phyloP scores from a whole-genome alignment of 345 rosid species.

The Durio zibethinus region DNA sequence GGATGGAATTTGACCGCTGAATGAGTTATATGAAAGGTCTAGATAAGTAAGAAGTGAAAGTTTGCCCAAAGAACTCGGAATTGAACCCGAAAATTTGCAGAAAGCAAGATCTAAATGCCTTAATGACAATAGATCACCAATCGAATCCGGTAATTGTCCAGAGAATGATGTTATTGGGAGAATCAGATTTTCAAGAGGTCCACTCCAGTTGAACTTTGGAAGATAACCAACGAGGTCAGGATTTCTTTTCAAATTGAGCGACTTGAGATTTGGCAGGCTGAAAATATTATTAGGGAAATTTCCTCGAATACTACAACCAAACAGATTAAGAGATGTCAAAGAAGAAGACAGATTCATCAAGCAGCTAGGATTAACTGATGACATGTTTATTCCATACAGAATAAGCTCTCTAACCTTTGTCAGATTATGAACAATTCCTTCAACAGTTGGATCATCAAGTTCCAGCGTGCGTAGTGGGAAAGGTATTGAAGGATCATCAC shows the following conservation, averaged over 20 bases:
- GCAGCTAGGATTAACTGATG: neutral
- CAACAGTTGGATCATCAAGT: neutral
- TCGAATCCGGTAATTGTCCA: neutral
- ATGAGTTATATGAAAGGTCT: neutral
- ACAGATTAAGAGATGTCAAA: slow-evolving; percentile 2
- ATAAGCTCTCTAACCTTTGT: neutral
- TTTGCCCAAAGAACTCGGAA: neutral
- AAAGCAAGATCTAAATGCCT: neutral
- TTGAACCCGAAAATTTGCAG: slow-evolving; percentile 17
- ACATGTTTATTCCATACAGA: neutral
- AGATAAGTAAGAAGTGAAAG: neutral
- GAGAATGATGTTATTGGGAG: neutral
- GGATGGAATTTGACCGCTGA: slow-evolving; percentile 23
- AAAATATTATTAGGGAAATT: slow-evolving; percentile 16
- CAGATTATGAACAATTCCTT: slow-evolving; percentile 1
- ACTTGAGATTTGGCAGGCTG: neutral
- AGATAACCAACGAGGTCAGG: neutral
- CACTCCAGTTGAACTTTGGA: slow-evolving; percentile 2
- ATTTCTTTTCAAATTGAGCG: neutral
- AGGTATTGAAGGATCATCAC: neutral
- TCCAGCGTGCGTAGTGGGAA: neutral
- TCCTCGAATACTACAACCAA: neutral
- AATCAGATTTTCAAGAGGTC: neutral
- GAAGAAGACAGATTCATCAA: slow-evolving; percentile 15
- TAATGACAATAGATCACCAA: neutral